Conservation (phyloP, 2,329 filamentous ascomycete genomes). For the Rhynchosporium graminicola region DNA sequence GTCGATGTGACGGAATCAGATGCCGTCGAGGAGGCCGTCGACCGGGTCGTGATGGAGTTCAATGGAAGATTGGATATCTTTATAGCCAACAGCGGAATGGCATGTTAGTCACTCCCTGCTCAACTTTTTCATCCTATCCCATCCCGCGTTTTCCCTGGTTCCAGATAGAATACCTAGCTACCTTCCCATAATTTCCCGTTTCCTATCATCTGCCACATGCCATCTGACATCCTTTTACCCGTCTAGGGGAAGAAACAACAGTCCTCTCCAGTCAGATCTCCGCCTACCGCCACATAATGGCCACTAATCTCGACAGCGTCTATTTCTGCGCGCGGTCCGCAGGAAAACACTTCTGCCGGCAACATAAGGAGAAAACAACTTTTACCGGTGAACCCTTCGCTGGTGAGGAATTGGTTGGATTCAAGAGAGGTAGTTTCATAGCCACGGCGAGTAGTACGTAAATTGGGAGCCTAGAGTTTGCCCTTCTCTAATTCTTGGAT, state of each 20-base stretch:
- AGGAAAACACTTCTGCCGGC: not conserved
- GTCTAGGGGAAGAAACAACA: not conserved
- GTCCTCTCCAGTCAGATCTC: not conserved
- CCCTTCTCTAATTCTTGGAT: too few relatives aligned
- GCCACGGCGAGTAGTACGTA: not conserved
- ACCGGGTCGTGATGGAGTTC: not conserved
- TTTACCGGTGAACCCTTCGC: not conserved
- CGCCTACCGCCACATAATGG: not conserved
- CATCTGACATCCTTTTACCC: too few relatives aligned
- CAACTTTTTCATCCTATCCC: too few relatives aligned
- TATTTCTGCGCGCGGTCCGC: conserved; percentile 1
- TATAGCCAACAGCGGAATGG: conserved; percentile 1
- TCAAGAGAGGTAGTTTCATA: not conserved
- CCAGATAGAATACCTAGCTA: not conserved
- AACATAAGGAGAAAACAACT: not conserved
- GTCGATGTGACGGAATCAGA: conserved; percentile 2
- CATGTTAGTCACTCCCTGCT: not conserved
- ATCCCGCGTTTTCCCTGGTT: not conserved
- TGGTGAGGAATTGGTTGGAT: not conserved
- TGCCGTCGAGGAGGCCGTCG: not conserved
- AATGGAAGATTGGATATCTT: not conserved
- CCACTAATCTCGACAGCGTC: conserved; percentile 6
- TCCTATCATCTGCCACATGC: too few relatives aligned
- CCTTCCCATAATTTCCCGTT: not conserved
- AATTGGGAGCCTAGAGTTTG: too few relatives aligned